Base-by-base conservation (phyloP, 2,329 filamentous ascomycete species). In the Pseudogymnoascus sp. region DNA sequence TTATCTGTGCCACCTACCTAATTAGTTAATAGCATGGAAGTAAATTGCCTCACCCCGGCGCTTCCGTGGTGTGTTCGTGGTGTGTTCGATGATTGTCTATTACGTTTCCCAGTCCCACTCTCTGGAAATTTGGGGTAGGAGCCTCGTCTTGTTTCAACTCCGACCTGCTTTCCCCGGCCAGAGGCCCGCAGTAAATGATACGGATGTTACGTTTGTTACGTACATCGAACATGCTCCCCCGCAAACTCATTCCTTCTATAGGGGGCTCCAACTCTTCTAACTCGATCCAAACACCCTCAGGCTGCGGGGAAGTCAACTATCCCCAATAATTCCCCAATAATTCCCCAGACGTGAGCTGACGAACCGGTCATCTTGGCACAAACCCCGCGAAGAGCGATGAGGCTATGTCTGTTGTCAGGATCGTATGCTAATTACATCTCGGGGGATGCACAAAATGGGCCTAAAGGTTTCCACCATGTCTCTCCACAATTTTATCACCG, bases 71-170 rank as follows among this genome's bases (percentile, higher is more conserved):
- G 50, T 14, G 33, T 37, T 56, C 29, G 50, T 35, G 50, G 50
- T 33, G 50, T 14, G 33, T 37, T 56, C 16, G 29, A 56, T 56
- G 29, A 56, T 56, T 8, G 14, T 56, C 29, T 35, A 56, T 56
- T 56, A 56, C 50, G 50, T 56, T 56, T 56, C 29, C 11, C 50
- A n/a, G 50, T 56, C 50, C 50, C 50, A 56, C 50, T 56, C 19
- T 47, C 21, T 26, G 21, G 42, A 26, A 11, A 47, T 24, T 44
- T 44, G 13, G 40, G 40, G 40, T 24, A 44, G n/a, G 14, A 44
- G 19, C 40, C 19, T 56, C 47, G 47, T 56, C 50, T 5, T 56
- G 50, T 56, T 56, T 56, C 29, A 33, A 56, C 29, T 35, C 29
- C n/a, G 50, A 56, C 29, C 50, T 56, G 29, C 50, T 56, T 11